Conservation (phyloP, 148 eudicot genomes). For the Fallopia convolvulus region DNA sequence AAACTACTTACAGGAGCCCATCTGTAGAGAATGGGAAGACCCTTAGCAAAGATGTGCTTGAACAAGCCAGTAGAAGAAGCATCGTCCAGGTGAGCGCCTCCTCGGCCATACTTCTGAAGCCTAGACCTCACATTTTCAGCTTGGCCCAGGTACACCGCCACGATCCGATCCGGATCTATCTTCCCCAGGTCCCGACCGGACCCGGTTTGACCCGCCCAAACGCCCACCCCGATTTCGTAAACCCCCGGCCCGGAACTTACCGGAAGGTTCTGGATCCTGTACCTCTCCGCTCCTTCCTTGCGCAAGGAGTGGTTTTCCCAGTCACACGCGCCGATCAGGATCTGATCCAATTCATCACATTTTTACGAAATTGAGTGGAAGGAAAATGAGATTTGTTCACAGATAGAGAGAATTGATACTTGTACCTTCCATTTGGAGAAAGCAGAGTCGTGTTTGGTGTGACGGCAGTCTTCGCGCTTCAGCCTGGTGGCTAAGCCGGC, state of each 20-base stretch:
- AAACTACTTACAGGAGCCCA: conserved; percentile 77
- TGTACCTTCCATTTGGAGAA: conserved; percentile 66
- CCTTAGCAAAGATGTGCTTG: conserved; percentile 47
- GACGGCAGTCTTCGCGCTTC: conserved; percentile 47
- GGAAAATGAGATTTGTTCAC: not conserved
- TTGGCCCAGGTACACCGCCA: conserved; percentile 81
- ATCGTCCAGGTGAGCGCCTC: conserved; percentile 71
- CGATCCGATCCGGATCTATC: conserved; percentile 33
- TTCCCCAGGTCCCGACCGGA: conserved; percentile 36
- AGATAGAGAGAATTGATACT: not conserved
- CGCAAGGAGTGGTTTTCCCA: conserved; percentile 53
- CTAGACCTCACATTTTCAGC: conserved; percentile 79
- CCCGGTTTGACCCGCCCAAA: conserved; percentile 12
- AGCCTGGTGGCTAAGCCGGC: conserved; percentile 20
- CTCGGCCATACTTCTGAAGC: conserved; percentile 69
- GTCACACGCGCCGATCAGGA: conserved; percentile 69
- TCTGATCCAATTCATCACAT: conserved; percentile 20
- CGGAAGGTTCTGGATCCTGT: conserved; percentile 69
- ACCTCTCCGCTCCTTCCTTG: conserved; percentile 71
- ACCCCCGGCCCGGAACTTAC: conserved; percentile 51
- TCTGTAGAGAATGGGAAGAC: conserved; percentile 58
- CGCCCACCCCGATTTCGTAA: conserved; percentile 68
- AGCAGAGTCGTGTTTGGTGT: conserved; percentile 62
- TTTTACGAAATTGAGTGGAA: not conserved
- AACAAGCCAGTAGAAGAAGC: conserved; percentile 30